Evolutionary conservation across 1,284 basidiomycete genomes (phyloP), one percentile per base, ranked within the genome.

Genomic region (Puccinia polysora): DNA sequence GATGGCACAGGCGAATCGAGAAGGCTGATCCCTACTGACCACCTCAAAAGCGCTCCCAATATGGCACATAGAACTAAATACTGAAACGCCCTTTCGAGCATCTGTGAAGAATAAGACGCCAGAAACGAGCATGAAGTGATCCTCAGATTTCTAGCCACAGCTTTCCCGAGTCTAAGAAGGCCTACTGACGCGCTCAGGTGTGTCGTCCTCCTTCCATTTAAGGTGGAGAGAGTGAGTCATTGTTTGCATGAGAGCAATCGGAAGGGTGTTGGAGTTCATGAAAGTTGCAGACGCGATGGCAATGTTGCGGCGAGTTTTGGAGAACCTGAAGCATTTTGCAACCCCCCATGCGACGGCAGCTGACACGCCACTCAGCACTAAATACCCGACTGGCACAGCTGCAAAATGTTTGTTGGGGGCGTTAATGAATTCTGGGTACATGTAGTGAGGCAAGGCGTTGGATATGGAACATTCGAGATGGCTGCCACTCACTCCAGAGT

Each of bases 221-320:
- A 79, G 68, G 10, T 75, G 67, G 10, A 81, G 79, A 4, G 78
- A 79, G 34, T 77, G 77, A 1, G 81, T 79, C 18, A 82, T 76
- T 8, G 79, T 80, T 75, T 82, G 81, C 77, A 82, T 80, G 36
- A 82, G 75, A 8, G 81, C 81, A 15, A 82, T 80, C 1, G 81
- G 81, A 12, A 82, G 75, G 10, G 78, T 79, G 74, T 81, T 81
- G 15, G 59, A 49, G 30, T 63, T 73, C 59, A 73, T 62, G 40
- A 59, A 68, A 5, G 28, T 74, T 56, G 47, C 30, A 23, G 73
- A 77, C 15, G 79, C 76, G 52, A 80, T 77, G 20, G 80, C 79
- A 76, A 82, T 81, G 73, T 79, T 79, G 23, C 80, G 74, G 73
- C 81, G 81, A 0, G 77, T 77, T 10, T 60, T 73, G 18, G 77